Percentiles rank a stretch among this genome's conserved stretches.
phyloP scores from a whole-genome alignment of 768 basidiomycete genomes.

The Clitopilus passeckerianus region DNA sequence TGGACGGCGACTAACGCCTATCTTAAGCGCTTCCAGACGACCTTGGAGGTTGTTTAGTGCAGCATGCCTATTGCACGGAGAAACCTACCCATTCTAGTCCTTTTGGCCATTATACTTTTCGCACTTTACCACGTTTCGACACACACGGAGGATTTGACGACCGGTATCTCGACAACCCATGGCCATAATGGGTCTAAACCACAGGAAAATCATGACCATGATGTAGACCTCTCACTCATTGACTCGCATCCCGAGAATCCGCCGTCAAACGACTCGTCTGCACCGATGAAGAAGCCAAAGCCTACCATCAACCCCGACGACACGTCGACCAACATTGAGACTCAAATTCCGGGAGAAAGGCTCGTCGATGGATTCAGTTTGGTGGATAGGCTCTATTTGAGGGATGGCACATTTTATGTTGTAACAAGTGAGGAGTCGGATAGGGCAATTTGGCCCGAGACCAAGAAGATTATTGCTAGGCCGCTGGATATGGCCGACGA shows the following conservation, averaged over 20 bases:
- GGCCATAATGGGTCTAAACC: not conserved
- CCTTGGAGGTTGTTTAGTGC: not conserved
- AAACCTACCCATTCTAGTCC: not conserved
- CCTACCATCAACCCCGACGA: not conserved
- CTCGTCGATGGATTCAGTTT: constrained; percentile 68
- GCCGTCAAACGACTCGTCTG: not conserved
- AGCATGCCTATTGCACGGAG: not conserved
- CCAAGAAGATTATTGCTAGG: constrained; percentile 34
- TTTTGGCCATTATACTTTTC: not conserved
- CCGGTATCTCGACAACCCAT: not conserved
- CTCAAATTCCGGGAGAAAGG: constrained; percentile 25
- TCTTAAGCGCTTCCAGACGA: not conserved
- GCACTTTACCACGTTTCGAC: not conserved
- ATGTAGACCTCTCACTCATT: not conserved
- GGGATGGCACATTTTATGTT: constrained; percentile 69
- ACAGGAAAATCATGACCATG: not conserved
- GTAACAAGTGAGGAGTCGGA: constrained; percentile 34
- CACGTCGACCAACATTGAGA: constrained; percentile 10
- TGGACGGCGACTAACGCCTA: not conserved
- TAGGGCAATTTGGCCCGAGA: constrained; percentile 35
- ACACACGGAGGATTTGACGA: not conserved
- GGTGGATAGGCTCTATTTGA: constrained; percentile 69
- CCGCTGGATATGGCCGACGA: constrained; percentile 19
- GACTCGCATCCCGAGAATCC: not conserved
- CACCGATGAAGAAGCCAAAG: not conserved